phyloP scores from a whole-genome alignment of 495 filamentous ascomycete genomes.

The Aspergillus bertholletiae region DNA sequence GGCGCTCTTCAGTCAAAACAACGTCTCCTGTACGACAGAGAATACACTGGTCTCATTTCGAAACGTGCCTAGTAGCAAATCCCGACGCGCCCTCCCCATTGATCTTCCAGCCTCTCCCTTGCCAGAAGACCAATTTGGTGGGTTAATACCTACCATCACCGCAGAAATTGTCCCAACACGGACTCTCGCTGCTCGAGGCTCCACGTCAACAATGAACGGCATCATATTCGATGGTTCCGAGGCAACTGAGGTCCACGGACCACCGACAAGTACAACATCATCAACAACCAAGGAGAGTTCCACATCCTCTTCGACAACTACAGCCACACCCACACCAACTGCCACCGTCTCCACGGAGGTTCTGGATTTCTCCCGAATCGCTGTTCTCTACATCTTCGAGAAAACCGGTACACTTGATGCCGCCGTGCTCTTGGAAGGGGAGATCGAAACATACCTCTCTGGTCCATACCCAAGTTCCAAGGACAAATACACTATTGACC shows the following conservation, averaged over 20 bases:
- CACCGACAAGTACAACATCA: slow-evolving; percentile 1
- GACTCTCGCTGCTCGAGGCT: slow-evolving; percentile 25
- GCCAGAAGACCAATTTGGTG: slow-evolving; percentile 9
- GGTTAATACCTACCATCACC: slow-evolving; percentile 1
- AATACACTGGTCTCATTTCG: slow-evolving; percentile 85
- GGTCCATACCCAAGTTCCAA: slow-evolving; percentile 19
- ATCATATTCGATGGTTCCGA: slow-evolving; percentile 36
- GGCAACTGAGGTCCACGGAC: background rate
- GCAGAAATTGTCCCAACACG: slow-evolving; percentile 14
- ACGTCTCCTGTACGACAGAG: slow-evolving; percentile 73
- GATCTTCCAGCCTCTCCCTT: background rate
- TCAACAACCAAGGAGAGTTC: background rate
- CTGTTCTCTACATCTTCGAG: slow-evolving; percentile 49
- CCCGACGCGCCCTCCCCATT: slow-evolving; percentile 22
- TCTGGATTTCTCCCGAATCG: slow-evolving; percentile 45
- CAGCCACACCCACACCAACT: slow-evolving; percentile 11
- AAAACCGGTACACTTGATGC: slow-evolving; percentile 39
- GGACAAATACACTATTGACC: slow-evolving; percentile 13
- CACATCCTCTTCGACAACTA: slow-evolving; percentile 2
- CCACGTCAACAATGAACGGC: slow-evolving; percentile 38
- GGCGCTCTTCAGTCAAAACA: slow-evolving; percentile 68
- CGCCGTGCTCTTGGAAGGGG: slow-evolving; percentile 29
- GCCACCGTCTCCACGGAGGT: slow-evolving; percentile 18
- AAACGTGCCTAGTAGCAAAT: slow-evolving; percentile 35
- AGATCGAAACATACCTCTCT: slow-evolving; percentile 33